phyloP scores from a whole-genome alignment of 2,329 filamentous ascomycete genomes.

The Aspergillus proliferans region DNA sequence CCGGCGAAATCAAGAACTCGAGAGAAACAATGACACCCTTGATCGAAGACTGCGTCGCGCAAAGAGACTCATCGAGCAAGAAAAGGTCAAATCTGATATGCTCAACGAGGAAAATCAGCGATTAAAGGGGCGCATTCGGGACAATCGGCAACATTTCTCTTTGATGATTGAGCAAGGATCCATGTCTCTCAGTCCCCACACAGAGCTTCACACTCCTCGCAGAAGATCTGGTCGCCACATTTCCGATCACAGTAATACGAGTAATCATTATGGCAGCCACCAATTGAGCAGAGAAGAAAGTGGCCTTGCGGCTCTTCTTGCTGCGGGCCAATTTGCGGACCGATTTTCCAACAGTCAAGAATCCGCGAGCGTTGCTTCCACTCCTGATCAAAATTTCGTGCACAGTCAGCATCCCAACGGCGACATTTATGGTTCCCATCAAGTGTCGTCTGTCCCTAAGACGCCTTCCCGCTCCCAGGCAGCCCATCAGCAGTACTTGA shows the following conservation, averaged over 20 bases:
- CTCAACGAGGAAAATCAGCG: constrained; percentile 71
- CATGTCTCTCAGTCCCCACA: constrained; percentile 54
- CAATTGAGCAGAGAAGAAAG: constrained; percentile 48
- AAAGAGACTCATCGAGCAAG: constrained; percentile 70
- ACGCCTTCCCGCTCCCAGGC: constrained; percentile 59
- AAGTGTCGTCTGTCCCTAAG: constrained; percentile 74
- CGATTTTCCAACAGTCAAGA: constrained; percentile 76
- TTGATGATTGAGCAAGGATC: constrained; percentile 70
- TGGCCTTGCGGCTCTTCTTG: constrained; percentile 69
- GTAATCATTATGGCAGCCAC: constrained; percentile 15
- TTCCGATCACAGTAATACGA: constrained; percentile 16
- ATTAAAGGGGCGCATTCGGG: constrained; percentile 75
- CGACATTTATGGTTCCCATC: constrained; percentile 72
- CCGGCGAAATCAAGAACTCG: constrained; percentile 57
- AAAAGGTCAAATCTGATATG: constrained; percentile 64
- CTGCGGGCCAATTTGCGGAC: constrained; percentile 58
- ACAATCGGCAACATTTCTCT: constrained; percentile 83
- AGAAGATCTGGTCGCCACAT: constrained; percentile 37
- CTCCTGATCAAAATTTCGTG: constrained; percentile 51
- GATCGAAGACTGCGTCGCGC: constrained; percentile 63
- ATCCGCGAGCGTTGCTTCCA: constrained; percentile 67
- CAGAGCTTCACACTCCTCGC: constrained; percentile 42
- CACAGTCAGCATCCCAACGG: constrained; percentile 47
- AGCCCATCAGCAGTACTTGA: constrained; percentile 50
- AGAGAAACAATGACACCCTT: constrained; percentile 60